These are phyloP conservation scores for Schizochytrium sp. DNA, from an alignment of 108 stramenopile species.

Conservation along the genomic window DNA sequence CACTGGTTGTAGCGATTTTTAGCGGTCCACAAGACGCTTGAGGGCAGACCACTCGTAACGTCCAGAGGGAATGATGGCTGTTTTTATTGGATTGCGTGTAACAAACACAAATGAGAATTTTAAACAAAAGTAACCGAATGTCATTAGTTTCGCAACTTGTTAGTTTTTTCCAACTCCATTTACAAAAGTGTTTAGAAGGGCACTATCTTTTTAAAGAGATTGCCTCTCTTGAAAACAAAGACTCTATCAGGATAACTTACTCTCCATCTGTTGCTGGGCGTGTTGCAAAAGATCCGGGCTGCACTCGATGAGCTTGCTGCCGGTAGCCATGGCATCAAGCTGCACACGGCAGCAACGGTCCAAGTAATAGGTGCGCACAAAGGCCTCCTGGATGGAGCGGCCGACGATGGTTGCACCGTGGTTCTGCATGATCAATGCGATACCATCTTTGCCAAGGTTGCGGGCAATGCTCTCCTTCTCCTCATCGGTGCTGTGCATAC, in stretches of 20 bases:
- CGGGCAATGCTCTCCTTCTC: constrained; percentile 46
- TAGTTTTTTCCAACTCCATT: no score
- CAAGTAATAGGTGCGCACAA: constrained; percentile 53
- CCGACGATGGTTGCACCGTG: constrained; percentile 59
- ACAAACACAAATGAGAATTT: no score
- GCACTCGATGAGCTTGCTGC: constrained; percentile 47
- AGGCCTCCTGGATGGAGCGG: constrained; percentile 53
- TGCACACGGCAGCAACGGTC: constrained; percentile 56
- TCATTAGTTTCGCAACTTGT: no score
- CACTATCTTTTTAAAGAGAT: no score
- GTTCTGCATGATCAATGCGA: constrained; percentile 59
- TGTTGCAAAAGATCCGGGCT: constrained; percentile 37
- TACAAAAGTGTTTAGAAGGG: no score
- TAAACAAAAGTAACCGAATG: no score
- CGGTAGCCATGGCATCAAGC: constrained; percentile 42
- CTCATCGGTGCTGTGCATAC: constrained; percentile 39
- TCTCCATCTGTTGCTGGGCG: constrained; percentile 59
- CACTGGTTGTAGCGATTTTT: not conserved
- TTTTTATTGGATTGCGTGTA: no score
- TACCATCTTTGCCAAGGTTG: constrained; percentile 49
- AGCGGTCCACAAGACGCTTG: constrained; percentile 57
- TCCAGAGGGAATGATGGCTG: constrained; percentile 2
- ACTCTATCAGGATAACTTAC: no score
- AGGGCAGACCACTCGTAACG: constrained; percentile 55
- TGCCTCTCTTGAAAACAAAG: no score